Evolutionary conservation across 768 basidiomycete genomes (phyloP).

Genomic region (Rhizopogon rudus): DNA sequence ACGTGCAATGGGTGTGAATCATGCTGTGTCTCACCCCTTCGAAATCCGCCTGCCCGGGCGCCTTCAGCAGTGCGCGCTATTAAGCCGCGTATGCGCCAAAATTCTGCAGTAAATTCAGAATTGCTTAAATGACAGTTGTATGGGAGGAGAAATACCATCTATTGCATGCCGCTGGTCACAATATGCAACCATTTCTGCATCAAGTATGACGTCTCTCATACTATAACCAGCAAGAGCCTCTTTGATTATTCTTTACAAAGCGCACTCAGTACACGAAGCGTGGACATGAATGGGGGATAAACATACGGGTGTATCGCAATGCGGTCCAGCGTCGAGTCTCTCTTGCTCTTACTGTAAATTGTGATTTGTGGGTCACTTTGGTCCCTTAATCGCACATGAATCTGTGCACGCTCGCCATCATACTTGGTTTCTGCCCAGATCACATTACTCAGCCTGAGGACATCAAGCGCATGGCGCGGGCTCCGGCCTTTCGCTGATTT

Average conservation of each 20-base stretch:
- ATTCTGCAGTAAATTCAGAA: conserved; percentile 41
- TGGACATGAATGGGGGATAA: neutral
- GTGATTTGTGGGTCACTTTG: conserved; percentile 44
- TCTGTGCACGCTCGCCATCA: conserved; percentile 93
- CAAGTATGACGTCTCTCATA: conserved; percentile 47
- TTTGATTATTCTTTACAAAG: conserved; percentile 45
- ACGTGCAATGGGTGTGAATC: conserved; percentile 17
- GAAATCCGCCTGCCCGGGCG: conserved; percentile 29
- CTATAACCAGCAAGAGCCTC: conserved; percentile 46
- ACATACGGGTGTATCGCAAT: conserved; percentile 51
- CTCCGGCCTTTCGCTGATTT: conserved; percentile 75
- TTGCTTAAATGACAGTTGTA: neutral
- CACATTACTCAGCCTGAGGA: conserved; percentile 15
- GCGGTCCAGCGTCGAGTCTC: conserved; percentile 79
- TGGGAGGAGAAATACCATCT: conserved; percentile 51
- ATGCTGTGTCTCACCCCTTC: conserved; percentile 13
- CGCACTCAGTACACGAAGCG: neutral
- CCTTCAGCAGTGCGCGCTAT: conserved; percentile 56
- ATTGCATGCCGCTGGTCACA: conserved; percentile 50
- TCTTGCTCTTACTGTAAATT: conserved; percentile 85
- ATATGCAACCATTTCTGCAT: conserved; percentile 91
- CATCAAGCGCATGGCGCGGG: conserved; percentile 50
- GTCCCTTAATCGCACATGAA: conserved; percentile 60
- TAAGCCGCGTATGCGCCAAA: conserved; percentile 66
- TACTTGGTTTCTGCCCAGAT: conserved; percentile 93